Base-by-base conservation (phyloP, 2,329 filamentous ascomycete species). In the Sodiomyces alkalinus region DNA sequence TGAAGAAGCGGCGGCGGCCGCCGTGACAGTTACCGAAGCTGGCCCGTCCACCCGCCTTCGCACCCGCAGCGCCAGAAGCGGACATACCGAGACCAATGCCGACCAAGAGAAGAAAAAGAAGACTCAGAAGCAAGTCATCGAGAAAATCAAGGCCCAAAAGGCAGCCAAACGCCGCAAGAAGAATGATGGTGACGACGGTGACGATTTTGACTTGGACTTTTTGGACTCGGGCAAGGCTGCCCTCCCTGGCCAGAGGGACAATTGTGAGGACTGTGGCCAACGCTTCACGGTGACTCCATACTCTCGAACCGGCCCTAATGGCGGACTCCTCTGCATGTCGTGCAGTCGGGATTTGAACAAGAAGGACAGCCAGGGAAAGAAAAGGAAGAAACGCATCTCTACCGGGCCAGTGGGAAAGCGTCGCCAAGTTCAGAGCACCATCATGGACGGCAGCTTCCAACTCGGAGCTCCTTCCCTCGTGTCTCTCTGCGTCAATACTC, bases 251-350 rank as follows among this genome's bases (percentile, higher is more conserved):
- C 87, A 96, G 50, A 70, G 87, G 45, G 83, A 80, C 37, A 86
- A 93, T 39, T 96, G 87, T 47, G 83, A 80, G 36, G 56, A 75
- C 3, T 96, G 87, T 49, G 64, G 68, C 23, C 92, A 90, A 49
- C 74, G 85, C 20, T 96, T 96, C 46, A 93, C 83, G 0, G 86
- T 96, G 24, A 94, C 87, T 0, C 68, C 82, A 1, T 94, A 94
- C 55, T 85, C 79, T 36, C 78, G 83, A 39, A 68, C 75, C 17
- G 83, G 80, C 1, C 79, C 81, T 1, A 64, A 78, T n/a, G 86
- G 86, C 4, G 83, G 83, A 11, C 60, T 96, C n/a, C 60, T 94
- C 2, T 96, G 87, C 47, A 64, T 65, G 4, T 73, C 80, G 14
- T 96, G 87, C 44, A 79, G 81, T 14, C 85, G 79, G 42, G 70